These are phyloP conservation scores for Fraxinus angustifolia DNA, from an alignment of 305 asterid species.

Conservation along the genomic window DNA sequence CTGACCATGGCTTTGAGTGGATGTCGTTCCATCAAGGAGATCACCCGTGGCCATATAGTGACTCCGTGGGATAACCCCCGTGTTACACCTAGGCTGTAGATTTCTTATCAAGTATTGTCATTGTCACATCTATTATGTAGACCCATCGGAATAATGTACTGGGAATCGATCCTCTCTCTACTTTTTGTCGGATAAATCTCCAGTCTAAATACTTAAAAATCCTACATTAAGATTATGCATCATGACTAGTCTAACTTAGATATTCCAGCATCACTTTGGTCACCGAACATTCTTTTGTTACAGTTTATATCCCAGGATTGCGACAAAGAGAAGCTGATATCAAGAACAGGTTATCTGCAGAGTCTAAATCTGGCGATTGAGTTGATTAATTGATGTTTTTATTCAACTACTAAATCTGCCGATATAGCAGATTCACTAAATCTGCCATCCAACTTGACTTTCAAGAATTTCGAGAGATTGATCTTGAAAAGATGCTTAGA, in stretches of 20 bases:
- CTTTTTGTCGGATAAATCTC: too few relatives aligned
- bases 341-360: slow-evolving; percentile 55
- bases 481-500: slow-evolving; percentile 43
- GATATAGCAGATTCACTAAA: slow-evolving; percentile 43
- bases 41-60: slow-evolving; percentile 54
- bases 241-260: background rate
- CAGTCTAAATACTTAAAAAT: too few relatives aligned
- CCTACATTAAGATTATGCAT: background rate
- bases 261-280: too few relatives aligned
- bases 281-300: slow-evolving; percentile 18
- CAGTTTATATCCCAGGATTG: slow-evolving; percentile 75
- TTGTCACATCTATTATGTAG: background rate
- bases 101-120: background rate
- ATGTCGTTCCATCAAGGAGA: slow-evolving; percentile 63
- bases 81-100: slow-evolving; percentile 45
- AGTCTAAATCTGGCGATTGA: background rate
- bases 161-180: too few relatives aligned
- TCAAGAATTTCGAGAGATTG: slow-evolving; percentile 67
- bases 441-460: slow-evolving; percentile 50
- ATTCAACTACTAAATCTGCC: background rate
- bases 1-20: slow-evolving; percentile 84
- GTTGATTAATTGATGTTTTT: background rate
- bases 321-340: slow-evolving; percentile 90
- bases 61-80: slow-evolving; percentile 54
- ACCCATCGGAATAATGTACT: background rate